Percentiles rank a stretch among this genome's conserved stretches.
Conservation (phyloP, 768 basidiomycete genomes). For the Trametes villosa region DNA sequence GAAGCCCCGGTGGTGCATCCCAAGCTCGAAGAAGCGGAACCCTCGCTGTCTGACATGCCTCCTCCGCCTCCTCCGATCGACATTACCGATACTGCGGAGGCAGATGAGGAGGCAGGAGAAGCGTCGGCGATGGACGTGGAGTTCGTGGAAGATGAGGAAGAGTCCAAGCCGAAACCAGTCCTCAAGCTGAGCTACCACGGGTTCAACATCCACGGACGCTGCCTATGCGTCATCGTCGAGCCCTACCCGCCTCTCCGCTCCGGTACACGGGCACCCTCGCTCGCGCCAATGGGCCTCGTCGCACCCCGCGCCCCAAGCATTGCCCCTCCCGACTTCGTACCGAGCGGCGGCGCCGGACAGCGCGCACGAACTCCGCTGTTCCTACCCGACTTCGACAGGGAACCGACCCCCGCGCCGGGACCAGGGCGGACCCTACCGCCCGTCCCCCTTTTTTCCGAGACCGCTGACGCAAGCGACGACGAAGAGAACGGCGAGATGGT, state of each 20-base stretch:
- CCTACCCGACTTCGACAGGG: conserved; percentile 63
- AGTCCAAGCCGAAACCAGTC: conserved; percentile 71
- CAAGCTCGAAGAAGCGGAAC: conserved; percentile 28
- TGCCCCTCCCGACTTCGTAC: conserved; percentile 37
- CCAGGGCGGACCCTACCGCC: conserved; percentile 38
- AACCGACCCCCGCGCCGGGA: conserved; percentile 43
- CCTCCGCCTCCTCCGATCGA: neutral
- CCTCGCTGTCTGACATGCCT: conserved; percentile 12
- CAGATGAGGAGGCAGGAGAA: neutral
- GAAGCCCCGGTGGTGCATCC: neutral
- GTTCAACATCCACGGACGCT: conserved; percentile 71
- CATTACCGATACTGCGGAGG: neutral
- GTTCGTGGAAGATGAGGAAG: conserved; percentile 59
- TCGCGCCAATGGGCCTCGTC: conserved; percentile 35
- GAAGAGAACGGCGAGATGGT: conserved; percentile 61
- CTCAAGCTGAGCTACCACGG: conserved; percentile 72
- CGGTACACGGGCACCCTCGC: conserved; percentile 38
- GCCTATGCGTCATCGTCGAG: conserved; percentile 82
- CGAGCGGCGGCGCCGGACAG: conserved; percentile 30
- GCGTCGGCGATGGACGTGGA: conserved; percentile 11
- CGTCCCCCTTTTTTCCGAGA: conserved; percentile 46
- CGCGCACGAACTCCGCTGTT: conserved; percentile 71
- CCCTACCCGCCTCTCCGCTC: conserved; percentile 67
- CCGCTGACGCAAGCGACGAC: conserved; percentile 33
- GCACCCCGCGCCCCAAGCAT: conserved; percentile 36